Percentiles rank a stretch among this genome's conserved stretches.
These are phyloP conservation scores for Carnegiea gigantea DNA, from an alignment of 179 eudicot genomes.

Conservation along the genomic window DNA sequence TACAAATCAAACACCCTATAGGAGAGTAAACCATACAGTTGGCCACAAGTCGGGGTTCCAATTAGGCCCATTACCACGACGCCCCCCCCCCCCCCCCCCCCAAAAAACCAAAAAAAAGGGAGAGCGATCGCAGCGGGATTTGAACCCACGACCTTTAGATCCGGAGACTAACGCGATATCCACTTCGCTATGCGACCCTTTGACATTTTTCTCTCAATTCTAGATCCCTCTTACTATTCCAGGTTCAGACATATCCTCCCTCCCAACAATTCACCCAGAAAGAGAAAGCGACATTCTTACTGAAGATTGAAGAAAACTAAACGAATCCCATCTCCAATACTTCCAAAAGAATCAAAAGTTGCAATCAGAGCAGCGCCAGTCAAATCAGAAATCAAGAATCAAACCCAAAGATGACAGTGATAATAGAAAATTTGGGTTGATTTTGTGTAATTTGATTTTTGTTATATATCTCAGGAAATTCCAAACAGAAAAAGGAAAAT, in stretches of 20 bases:
- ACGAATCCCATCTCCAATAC: slow-evolving; percentile 8
- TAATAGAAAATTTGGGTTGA: no score
- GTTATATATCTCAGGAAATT: no score
- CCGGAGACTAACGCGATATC: slow-evolving; percentile 83
- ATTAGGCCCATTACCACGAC: no score
- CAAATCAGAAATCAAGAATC: background rate
- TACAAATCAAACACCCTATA: no score
- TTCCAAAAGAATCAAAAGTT: background rate
- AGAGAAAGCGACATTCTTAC: slow-evolving; percentile 12
- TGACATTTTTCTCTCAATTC: background rate
- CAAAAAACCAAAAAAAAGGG: background rate
- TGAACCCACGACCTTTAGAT: slow-evolving; percentile 86
- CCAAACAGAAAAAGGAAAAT: no score
- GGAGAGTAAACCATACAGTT: no score
- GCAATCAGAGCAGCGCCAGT: background rate
- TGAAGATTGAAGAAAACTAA: background rate
- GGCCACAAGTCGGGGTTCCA: no score
- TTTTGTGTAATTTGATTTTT: no score
- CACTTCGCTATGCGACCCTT: slow-evolving; percentile 67
- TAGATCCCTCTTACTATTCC: background rate
- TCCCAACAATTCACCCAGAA: slow-evolving; percentile 5
- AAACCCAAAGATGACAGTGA: background rate
- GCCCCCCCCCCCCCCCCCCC: no score
- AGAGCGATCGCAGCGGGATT: slow-evolving; percentile 65
- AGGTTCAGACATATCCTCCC: background rate